phyloP scores from a whole-genome alignment of 2,329 filamentous ascomycete species.

The Fusarium luffae region DNA sequence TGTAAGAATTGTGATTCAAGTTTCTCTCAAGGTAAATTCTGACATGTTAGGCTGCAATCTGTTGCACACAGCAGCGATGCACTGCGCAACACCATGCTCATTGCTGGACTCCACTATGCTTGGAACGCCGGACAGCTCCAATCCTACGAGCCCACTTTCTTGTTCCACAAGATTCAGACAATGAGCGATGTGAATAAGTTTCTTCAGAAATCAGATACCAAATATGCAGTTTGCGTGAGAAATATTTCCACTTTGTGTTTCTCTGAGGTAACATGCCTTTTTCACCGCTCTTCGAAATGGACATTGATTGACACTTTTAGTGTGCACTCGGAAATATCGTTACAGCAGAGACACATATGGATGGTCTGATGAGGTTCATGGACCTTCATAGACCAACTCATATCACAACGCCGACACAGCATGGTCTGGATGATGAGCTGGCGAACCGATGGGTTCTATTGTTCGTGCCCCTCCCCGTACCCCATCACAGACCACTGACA shows the following conservation, averaged over 20 bases:
- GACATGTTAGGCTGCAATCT: constrained; percentile 10
- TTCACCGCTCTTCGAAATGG: fast-evolving
- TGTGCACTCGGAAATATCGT: constrained; percentile 33
- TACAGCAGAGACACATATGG: constrained; percentile 32
- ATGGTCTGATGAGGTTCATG: constrained; percentile 38
- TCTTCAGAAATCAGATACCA: background rate
- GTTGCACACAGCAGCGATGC: constrained; percentile 17
- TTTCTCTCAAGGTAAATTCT: fast-evolving
- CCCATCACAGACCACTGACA: fast-evolving
- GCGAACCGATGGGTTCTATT: constrained; percentile 33
- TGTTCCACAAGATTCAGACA: constrained; percentile 39
- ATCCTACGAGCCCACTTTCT: constrained; percentile 30
- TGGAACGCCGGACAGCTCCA: constrained; percentile 32
- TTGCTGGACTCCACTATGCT: constrained; percentile 38
- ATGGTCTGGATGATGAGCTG: constrained; percentile 31
- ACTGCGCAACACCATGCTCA: constrained; percentile 34
- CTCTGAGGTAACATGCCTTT: constrained; percentile 28
- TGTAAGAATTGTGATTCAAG: background rate
- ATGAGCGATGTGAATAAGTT: constrained; percentile 30
- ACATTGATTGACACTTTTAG: background rate
- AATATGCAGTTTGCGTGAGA: constrained; percentile 16
- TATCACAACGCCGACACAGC: background rate
- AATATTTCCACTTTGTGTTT: constrained; percentile 37
- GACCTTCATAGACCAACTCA: constrained; percentile 23
- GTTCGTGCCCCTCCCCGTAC: background rate